Percentiles rank a stretch among this genome's conserved stretches.
phyloP scores from a whole-genome alignment of 2,329 filamentous ascomycete species.

The Botryotinia globosa region DNA sequence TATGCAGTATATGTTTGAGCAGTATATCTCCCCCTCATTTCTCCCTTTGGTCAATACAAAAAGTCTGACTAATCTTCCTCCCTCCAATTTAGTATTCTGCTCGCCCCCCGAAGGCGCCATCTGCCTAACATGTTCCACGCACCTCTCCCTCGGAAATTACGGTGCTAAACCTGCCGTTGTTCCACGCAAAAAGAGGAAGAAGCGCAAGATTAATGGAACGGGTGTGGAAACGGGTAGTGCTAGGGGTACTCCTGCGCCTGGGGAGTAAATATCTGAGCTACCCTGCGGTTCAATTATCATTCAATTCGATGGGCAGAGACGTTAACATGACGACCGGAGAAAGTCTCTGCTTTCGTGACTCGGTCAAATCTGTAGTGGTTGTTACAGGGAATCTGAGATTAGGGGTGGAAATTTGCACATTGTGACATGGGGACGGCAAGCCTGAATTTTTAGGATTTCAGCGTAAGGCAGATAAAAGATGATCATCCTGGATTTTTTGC shows the following conservation, averaged over 20 bases:
- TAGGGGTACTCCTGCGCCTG: constrained; percentile 56
- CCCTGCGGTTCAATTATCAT: background rate
- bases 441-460: background rate
- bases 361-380: background rate
- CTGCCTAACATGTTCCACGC: constrained; percentile 81
- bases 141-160: constrained; percentile 72
- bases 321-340: background rate
- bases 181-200: constrained; percentile 70
- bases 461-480: background rate
- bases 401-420: background rate
- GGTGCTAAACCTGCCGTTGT: constrained; percentile 75
- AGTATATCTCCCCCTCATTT: constrained; percentile 46
- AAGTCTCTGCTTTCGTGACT: background rate
- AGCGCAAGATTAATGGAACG: constrained; percentile 59
- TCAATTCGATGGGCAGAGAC: background rate
- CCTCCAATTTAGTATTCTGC: constrained; percentile 62
- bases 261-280: constrained; percentile 25
- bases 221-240: constrained; percentile 57
- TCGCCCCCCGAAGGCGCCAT: constrained; percentile 59
- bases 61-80: constrained; percentile 21
- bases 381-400: background rate
- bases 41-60: background rate
- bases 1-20: constrained; percentile 93
- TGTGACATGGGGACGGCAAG: background rate
- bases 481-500: background rate